Evolutionary conservation across 371 early-diverging fungal genomes (phyloP).

Genomic region (Dinochytrium kinnereticum): DNA sequence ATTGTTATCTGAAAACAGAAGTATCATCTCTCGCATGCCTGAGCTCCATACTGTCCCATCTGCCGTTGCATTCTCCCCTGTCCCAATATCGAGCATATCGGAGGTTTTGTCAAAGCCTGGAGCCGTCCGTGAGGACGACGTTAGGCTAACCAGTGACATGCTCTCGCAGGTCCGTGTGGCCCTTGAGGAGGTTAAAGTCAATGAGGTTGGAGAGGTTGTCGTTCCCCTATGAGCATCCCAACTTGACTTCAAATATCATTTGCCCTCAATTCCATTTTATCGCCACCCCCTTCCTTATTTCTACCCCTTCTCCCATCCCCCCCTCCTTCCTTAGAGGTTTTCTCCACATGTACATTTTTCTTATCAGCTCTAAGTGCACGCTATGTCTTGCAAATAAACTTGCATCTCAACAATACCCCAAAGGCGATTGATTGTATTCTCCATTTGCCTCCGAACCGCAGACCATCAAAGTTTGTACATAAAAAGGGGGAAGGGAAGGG

Average conservation of each 20-base stretch:
- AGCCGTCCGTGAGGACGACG: constrained; percentile 6
- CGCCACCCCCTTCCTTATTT: not conserved
- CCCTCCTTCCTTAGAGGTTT: too few species aligned
- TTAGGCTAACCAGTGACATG: not conserved
- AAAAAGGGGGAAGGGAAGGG: too few species aligned
- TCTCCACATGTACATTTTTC: too few species aligned
- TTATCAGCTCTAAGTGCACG: too few species aligned
- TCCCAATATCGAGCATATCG: not conserved
- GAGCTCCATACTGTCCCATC: not conserved
- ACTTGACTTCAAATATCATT: too few species aligned
- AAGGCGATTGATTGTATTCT: too few species aligned
- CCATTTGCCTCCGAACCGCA: too few species aligned
- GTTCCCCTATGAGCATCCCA: constrained; percentile 13
- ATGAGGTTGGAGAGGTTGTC: constrained; percentile 29
- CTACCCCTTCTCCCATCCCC: too few species aligned
- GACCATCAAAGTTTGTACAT: too few species aligned
- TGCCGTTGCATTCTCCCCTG: not conserved
- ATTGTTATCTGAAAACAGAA: not conserved
- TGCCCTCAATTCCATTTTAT: not conserved
- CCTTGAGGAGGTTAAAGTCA: constrained; percentile 23
- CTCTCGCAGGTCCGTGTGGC: constrained; percentile 11
- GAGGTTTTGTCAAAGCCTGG: constrained; percentile 9
- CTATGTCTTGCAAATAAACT: too few species aligned
- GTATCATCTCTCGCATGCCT: not conserved
- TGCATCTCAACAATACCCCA: too few species aligned